These are phyloP conservation scores for Senna tora DNA, from an alignment of 306 rosid species.

Conservation along the genomic window DNA sequence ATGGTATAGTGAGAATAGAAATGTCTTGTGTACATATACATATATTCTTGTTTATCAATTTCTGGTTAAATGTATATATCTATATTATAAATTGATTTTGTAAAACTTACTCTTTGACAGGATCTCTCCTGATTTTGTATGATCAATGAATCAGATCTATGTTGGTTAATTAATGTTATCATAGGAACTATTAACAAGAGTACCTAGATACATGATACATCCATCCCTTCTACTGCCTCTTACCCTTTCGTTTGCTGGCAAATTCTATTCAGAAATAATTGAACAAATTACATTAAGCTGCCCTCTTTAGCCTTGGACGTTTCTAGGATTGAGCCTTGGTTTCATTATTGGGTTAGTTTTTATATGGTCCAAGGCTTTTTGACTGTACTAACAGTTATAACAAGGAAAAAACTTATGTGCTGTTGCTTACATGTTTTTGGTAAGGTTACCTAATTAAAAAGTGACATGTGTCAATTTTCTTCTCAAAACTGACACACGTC, in stretches of 20 bases:
- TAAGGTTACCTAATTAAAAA: no score
- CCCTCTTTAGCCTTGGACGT: no score
- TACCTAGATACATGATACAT: background rate
- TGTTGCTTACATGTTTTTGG: no score
- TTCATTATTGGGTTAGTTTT: no score
- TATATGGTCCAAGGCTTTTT: no score
- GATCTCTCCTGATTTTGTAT: conserved; percentile 13
- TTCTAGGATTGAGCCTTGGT: no score
- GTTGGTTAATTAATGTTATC: background rate
- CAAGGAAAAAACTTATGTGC: no score
- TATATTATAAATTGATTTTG: conserved; percentile 36
- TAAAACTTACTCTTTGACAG: conserved; percentile 15
- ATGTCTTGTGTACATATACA: conserved; percentile 38
- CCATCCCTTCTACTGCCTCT: background rate
- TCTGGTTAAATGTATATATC: conserved; percentile 49
- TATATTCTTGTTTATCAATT: conserved; percentile 27
- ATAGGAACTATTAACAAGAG: background rate
- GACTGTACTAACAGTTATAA: no score
- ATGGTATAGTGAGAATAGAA: conserved; percentile 31
- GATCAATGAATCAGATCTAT: conserved; percentile 18
- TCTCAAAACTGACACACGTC: no score
- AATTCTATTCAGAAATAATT: no score
- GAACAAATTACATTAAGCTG: no score
- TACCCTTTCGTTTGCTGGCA: background rate
- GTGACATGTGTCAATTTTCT: no score